Evolutionary conservation across 305 asterid species (phyloP).

Genomic region (Nicotiana rustica): DNA sequence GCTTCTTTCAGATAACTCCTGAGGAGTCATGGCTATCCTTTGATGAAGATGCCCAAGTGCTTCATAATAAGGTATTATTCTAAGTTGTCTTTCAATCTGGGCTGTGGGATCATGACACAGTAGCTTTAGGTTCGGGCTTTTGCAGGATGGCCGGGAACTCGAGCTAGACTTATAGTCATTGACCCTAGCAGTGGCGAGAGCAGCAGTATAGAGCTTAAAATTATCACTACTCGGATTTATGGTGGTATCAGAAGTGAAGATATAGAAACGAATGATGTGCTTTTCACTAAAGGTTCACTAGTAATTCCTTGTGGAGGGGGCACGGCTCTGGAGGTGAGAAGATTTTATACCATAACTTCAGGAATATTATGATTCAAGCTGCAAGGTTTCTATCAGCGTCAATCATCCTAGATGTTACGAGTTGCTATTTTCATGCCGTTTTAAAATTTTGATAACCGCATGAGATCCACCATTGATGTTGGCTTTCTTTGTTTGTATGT

Average conservation of each 20-base stretch:
- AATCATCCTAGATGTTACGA: neutral
- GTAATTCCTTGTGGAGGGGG: conserved; percentile 73
- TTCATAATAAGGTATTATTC: conserved; percentile 83
- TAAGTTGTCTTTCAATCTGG: conserved; percentile 36
- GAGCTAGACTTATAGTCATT: conserved; percentile 64
- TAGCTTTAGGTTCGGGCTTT: conserved; percentile 91
- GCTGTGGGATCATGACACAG: conserved; percentile 49
- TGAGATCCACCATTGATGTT: conserved; percentile 7
- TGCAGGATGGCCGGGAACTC: conserved; percentile 99
- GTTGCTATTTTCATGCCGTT: neutral
- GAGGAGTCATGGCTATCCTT: conserved; percentile 90
- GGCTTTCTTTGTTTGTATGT: neutral
- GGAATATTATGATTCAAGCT: conserved; percentile 1
- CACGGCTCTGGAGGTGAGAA: conserved; percentile 79
- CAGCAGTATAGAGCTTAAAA: conserved; percentile 66
- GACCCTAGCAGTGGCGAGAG: conserved; percentile 53
- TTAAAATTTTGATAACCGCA: neutral
- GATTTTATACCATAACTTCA: neutral
- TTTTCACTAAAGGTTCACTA: conserved; percentile 68
- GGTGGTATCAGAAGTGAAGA: conserved; percentile 42
- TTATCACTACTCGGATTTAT: conserved; percentile 74
- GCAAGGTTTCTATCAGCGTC: conserved; percentile 2
- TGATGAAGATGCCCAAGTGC: conserved; percentile 67
- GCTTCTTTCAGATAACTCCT: conserved; percentile 66
- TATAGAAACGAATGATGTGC: conserved; percentile 57